Base-by-base conservation (phyloP, 768 basidiomycete genomes). In the Bullera alba region DNA sequence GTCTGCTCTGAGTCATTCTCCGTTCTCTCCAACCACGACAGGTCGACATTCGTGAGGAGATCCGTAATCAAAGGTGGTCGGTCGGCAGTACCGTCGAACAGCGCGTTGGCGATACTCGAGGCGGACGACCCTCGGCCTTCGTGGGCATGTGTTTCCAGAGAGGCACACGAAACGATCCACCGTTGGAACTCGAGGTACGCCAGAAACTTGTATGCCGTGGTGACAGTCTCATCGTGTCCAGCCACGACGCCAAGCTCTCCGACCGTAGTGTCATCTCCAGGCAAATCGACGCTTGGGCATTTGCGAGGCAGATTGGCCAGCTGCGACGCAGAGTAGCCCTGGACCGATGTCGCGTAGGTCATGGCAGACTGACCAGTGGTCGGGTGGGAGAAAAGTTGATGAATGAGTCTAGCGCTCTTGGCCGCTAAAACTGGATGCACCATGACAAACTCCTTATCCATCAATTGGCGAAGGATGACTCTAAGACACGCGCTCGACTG, bases 281-380 rank as follows among this genome's bases (percentile, higher is more conserved):
- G 14, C 28, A 39, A 17, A 23, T 36, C 7, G 35, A 37, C 2
- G 16, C 46, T 37, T 16, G 57, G 65, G 26, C 62, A 64, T 10
- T 29, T 19, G 12, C 52, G 53, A 4, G 65, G 65, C 14, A 67
- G 47, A 21, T 50, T 49, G 76, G 21, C 83, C n/a, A 93, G 78
- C 64, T 95, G 91, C 2, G 86, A 80, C 2, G 81, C 81, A 63
- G 91, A 90, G 75, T 91, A 96, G 63, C 91, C 83, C 69, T 93
- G 86, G 7, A 84, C 78, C 2, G 86, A 87, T 29, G 87, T 83
- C 28, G 95, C 78, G 65, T 93, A 95, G 0, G 88, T 81, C 73
- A 86, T 83, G 4, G 82, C 83, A 48, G 83, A 81, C 29, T 83
- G 82, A 0, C 86, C 86, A 0, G 91, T 93, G 34, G 80, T 78